Base-by-base conservation (phyloP, 129 eudicot species). In the Flaveria bidentis region DNA sequence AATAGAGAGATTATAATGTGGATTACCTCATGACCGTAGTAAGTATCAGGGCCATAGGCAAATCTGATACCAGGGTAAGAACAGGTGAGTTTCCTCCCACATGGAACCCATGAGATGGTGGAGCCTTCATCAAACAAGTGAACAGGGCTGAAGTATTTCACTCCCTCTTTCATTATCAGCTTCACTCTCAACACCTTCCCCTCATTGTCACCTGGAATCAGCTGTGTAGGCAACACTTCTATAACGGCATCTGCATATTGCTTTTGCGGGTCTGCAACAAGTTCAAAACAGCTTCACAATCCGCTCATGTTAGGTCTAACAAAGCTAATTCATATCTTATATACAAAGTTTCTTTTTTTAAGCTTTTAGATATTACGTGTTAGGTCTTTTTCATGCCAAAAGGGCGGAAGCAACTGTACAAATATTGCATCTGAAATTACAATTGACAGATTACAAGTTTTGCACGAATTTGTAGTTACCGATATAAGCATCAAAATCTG, bases 41-140 rank as follows among this genome's bases (percentile, higher is more conserved):
- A 93, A 66, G 90, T 17, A 56, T 93, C 98, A 46, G 98, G 98
- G 73, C 97, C 96, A 60, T 93, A 93, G 46, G 88, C 47, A 58
- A 93, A 93, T 25, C 91, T 93, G 96, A 93, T 93, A 72, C 98
- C 98, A 57, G 98, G 98, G 90, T 93, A 93, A n/a, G 98, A 93
- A 77, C 98, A 93, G 12, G 97, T 93, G 78, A 93, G 86, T 77
- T 93, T 93, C 82, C 98, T 85, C 11, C 98, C 98, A 72, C 98
- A 93, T 33, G 98, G 98, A 16, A 93, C 87, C 98, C 98, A 93
- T 49, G 93, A 83, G 80, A 93, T 82, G 74, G 96, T 85, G 69
- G 98, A 93, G 20, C 98, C 98, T 86, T 93, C 98, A 78, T 93
- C 98, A 58, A 93, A 93, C 75, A 93, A 85, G 88, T 93, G 91